Percentiles rank a stretch among this genome's conserved stretches.
These are phyloP conservation scores for Chaetothyriales sp. DNA, from an alignment of 2,329 filamentous ascomycete species.

Conservation along the genomic window DNA sequence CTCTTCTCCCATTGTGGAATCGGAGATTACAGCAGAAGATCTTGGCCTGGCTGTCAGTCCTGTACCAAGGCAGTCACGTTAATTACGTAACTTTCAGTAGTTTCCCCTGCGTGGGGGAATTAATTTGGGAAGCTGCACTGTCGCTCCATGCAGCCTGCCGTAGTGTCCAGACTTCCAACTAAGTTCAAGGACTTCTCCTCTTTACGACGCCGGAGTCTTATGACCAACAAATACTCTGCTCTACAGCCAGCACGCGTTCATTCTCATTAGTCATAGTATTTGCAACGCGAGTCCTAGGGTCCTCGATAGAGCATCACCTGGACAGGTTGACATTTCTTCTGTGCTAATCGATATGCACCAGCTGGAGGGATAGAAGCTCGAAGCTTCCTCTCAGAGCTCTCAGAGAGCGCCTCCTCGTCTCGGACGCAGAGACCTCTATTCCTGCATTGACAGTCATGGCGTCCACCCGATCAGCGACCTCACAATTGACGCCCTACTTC, in stretches of 20 bases:
- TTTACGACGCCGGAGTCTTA: neutral
- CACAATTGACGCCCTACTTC: conserved; percentile 43
- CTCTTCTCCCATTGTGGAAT: too few species aligned
- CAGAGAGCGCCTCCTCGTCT: neutral
- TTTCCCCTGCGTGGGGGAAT: too few species aligned
- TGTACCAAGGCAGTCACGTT: too few species aligned
- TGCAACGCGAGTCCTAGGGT: neutral
- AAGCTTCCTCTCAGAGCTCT: too few species aligned
- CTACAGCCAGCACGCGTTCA: neutral
- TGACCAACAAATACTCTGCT: neutral
- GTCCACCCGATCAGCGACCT: conserved; percentile 9
- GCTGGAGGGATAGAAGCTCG: neutral
- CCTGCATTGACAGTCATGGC: conserved; percentile 5
- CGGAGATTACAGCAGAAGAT: too few species aligned
- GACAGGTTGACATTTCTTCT: neutral
- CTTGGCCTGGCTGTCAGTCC: too few species aligned
- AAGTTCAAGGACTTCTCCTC: neutral
- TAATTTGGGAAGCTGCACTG: too few species aligned
- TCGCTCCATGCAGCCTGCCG: too few species aligned
- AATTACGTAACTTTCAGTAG: too few species aligned
- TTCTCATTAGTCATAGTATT: neutral
- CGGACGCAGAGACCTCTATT: neutral
- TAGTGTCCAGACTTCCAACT: neutral
- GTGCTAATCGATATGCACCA: neutral
- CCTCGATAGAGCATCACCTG: neutral